Conservation (phyloP, 2,329 filamentous ascomycete genomes). For the Beauveria varroae region DNA sequence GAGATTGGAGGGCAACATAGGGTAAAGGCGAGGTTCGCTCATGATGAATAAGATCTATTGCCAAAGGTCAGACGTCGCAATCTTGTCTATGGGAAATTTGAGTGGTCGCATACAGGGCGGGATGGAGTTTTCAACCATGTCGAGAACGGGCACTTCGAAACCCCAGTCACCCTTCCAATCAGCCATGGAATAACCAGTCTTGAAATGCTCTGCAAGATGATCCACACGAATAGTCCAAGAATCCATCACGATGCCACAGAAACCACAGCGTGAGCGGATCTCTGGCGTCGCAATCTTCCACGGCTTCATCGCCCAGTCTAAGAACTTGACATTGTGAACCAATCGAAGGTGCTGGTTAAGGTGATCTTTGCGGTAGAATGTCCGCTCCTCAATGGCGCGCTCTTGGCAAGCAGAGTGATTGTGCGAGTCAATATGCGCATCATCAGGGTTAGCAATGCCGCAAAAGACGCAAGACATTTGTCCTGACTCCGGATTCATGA, state of each 20-base stretch:
- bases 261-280: conserved; percentile 57
- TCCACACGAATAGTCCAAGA: conserved; percentile 54
- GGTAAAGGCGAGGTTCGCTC: conserved; percentile 51
- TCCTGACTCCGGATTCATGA: conserved; percentile 52
- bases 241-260: conserved; percentile 55
- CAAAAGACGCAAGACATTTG: conserved; percentile 53
- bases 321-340: conserved; percentile 55
- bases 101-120: conserved; percentile 50
- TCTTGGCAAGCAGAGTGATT: conserved; percentile 61
- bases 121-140: conserved; percentile 60
- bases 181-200: conserved; percentile 57
- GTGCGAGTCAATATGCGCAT: conserved; percentile 50
- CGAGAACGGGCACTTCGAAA: conserved; percentile 53
- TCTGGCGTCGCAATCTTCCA: conserved; percentile 55
- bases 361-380: conserved; percentile 61
- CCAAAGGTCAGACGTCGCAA: conserved; percentile 34
- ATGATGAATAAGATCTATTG: conserved; percentile 55
- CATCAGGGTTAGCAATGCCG: conserved; percentile 45
- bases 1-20: conserved; percentile 38
- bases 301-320: conserved; percentile 55
- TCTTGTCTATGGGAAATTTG: conserved; percentile 28
- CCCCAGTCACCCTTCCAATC: conserved; percentile 66
- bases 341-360: conserved; percentile 58
- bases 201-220: conserved; percentile 62
- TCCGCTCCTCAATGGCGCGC: conserved; percentile 51